A percentile compares a stretch with the other conserved stretches of the same genome.
Conservation (phyloP, 768 basidiomycete species). For the Pilatotrama ljubarskyi region DNA sequence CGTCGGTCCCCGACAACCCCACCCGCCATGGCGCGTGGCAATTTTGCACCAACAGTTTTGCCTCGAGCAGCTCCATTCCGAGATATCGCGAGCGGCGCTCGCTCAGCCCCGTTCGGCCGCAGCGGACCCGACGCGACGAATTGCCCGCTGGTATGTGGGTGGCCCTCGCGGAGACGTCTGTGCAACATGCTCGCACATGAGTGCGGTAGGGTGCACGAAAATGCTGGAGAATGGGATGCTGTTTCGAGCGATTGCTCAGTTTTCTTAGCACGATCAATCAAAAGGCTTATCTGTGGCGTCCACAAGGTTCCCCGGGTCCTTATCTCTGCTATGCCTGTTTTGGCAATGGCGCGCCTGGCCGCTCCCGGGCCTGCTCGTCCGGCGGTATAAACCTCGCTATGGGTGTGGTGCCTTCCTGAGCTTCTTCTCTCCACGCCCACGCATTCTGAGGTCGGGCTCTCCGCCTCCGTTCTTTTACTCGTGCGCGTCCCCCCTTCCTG, state of each 20-base stretch:
- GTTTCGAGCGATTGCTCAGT: neutral
- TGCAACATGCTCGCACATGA: no score
- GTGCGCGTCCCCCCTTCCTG: neutral
- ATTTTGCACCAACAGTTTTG: neutral
- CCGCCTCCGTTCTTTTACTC: conserved; percentile 16
- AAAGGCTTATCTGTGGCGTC: conserved; percentile 12
- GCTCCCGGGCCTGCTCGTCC: neutral
- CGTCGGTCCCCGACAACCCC: neutral
- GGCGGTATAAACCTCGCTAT: conserved; percentile 9
- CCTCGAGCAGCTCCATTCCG: neutral
- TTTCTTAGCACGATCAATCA: neutral
- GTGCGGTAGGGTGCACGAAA: no score
- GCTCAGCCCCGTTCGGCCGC: no score
- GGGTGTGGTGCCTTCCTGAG: neutral
- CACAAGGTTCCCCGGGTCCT: conserved; percentile 12
- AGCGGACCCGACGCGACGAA: no score
- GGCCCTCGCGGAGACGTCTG: no score
- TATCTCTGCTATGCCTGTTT: conserved; percentile 4
- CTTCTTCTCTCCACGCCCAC: conserved; percentile 12
- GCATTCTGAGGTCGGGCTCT: conserved; percentile 6
- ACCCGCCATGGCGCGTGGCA: neutral
- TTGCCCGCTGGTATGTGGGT: no score
- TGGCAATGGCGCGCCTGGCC: conserved; percentile 1
- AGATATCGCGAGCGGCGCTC: neutral
- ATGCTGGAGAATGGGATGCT: neutral